Evolutionary conservation across 1,284 basidiomycete species (phyloP).

Genomic region (Ceratorhiza oryzae-sativae): DNA sequence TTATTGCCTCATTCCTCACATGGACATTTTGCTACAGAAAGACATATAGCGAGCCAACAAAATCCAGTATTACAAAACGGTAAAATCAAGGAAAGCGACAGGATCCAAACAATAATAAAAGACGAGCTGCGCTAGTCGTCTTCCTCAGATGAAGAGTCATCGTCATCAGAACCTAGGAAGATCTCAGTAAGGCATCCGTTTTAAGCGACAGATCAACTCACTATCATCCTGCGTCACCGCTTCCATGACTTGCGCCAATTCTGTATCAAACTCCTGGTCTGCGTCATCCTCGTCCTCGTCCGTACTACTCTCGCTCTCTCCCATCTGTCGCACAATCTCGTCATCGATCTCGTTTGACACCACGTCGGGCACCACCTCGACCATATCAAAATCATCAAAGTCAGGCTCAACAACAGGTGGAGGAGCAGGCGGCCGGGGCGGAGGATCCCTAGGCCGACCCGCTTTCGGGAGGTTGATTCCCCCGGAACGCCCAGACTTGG

Average conservation of each 20-base stretch:
- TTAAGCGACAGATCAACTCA: neutral
- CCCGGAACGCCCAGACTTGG: conserved; percentile 29
- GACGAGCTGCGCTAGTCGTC: conserved; percentile 39
- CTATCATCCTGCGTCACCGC: conserved; percentile 11
- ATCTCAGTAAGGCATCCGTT: neutral
- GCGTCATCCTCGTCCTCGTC: conserved; percentile 16
- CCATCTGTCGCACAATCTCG: conserved; percentile 23
- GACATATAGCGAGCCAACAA: neutral
- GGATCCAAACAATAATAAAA: conserved; percentile 14
- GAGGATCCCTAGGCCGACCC: conserved; percentile 16
- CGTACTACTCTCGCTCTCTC: conserved; percentile 7
- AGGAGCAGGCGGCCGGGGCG: conserved; percentile 7
- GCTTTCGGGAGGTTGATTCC: conserved; percentile 29
- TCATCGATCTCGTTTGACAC: conserved; percentile 4
- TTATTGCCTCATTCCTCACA: neutral
- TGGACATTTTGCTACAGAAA: conserved; percentile 3
- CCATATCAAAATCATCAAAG: conserved; percentile 7
- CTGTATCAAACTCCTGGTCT: conserved; percentile 8
- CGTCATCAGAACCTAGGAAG: conserved; percentile 14
- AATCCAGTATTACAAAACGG: conserved; percentile 9
- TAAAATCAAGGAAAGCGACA: conserved; percentile 16
- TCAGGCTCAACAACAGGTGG: conserved; percentile 6
- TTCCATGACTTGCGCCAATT: conserved; percentile 19
- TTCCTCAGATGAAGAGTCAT: conserved; percentile 32
- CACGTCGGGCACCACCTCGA: conserved; percentile 23